Percentiles rank a stretch among this genome's conserved stretches.
These are phyloP conservation scores for Pelargonium fulgidum DNA, from an alignment of 441 rosid species.

Conservation along the genomic window DNA sequence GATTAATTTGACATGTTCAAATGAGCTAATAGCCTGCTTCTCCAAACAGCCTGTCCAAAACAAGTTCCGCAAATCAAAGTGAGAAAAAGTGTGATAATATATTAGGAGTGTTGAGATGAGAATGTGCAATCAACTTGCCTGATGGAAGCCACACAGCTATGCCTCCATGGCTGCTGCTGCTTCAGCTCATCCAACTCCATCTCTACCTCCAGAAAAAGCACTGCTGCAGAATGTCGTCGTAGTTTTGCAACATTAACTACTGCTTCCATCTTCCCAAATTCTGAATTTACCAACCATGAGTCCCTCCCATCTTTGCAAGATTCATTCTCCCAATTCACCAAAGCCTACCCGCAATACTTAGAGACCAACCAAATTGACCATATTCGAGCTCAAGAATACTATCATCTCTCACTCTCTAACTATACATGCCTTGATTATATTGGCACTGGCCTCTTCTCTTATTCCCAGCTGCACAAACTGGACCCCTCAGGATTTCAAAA, in stretches of 20 bases:
- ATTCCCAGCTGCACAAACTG: no score
- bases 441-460: constrained; percentile 77
- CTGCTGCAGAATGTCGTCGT: constrained; percentile 48
- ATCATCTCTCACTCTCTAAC: constrained; percentile 52
- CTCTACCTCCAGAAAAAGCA: constrained; percentile 23
- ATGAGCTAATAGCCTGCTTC: no score
- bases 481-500: no score
- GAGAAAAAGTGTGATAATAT: no score
- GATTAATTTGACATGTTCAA: no score
- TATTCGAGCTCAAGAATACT: constrained; percentile 56
- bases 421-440: constrained; percentile 84
- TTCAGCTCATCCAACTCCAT: constrained; percentile 32
- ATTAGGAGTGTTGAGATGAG: no score
- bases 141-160: constrained; percentile 17
- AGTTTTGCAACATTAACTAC: constrained; percentile 48
- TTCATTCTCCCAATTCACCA: constrained; percentile 54
- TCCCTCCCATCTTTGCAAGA: constrained; percentile 62
- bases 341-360: constrained; percentile 52
- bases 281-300: constrained; percentile 63
- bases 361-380: constrained; percentile 51
- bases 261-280: constrained; percentile 60
- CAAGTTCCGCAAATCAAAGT: no score
- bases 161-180: constrained; percentile 60
- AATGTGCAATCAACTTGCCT: neutral
- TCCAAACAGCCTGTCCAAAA: no score